Conservation (phyloP, 139 green algal genomes). For the Chlorella ohadii region DNA sequence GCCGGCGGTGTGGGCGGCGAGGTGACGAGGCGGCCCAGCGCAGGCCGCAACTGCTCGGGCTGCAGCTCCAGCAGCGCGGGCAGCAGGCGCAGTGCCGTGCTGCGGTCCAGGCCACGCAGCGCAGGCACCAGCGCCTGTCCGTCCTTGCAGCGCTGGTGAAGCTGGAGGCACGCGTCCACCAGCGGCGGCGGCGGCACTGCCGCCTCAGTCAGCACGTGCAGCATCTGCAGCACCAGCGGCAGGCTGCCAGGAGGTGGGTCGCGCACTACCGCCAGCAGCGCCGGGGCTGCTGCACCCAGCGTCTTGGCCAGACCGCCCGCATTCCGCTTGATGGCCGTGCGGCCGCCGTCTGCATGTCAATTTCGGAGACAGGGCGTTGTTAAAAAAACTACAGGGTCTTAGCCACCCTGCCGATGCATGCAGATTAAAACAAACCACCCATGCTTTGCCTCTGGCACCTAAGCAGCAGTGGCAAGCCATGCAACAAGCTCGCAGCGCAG, state of each 20-base stretch:
- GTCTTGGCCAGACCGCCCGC: slow-evolving; percentile 51
- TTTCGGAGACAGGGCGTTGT: too few species aligned
- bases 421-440: too few species aligned
- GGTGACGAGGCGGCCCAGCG: slow-evolving; percentile 37
- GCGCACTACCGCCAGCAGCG: slow-evolving; percentile 53
- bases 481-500: neutral
- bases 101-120: slow-evolving; percentile 43
- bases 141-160: slow-evolving; percentile 10
- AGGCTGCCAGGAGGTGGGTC: slow-evolving; percentile 35
- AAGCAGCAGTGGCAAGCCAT: too few species aligned
- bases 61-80: slow-evolving; percentile 48
- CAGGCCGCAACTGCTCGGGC: slow-evolving; percentile 20
- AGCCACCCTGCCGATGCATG: too few species aligned
- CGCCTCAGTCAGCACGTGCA: slow-evolving; percentile 56
- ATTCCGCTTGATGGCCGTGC: slow-evolving; percentile 44
- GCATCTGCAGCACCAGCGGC: slow-evolving; percentile 69
- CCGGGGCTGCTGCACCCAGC: slow-evolving; percentile 42
- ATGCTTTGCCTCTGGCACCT: too few species aligned
- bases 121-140: slow-evolving; percentile 47
- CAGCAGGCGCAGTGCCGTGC: slow-evolving; percentile 45
- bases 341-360: slow-evolving; percentile 1
- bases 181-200: slow-evolving; percentile 42
- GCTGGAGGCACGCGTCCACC: slow-evolving; percentile 45
- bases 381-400: too few species aligned
- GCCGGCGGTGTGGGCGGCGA: neutral